Percentiles rank a stretch among this genome's conserved stretches.
phyloP scores from a whole-genome alignment of 192 early-diverging fungal species.

The Diversispora epigaea region DNA sequence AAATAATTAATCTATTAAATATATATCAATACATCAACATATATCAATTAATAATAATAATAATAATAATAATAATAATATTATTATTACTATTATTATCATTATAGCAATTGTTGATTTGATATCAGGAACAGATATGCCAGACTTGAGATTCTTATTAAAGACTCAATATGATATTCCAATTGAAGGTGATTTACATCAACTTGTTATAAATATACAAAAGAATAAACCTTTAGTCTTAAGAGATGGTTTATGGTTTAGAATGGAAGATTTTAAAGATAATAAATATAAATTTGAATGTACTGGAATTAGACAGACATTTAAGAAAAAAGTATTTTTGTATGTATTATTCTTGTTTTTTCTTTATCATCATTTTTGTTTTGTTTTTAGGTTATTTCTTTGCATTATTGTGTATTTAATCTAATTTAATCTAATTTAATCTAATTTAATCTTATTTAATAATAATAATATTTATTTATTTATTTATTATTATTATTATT shows the following conservation, averaged over 20 bases:
- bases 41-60: background rate
- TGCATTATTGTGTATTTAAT: too few relatives aligned
- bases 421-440: too few relatives aligned
- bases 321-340: background rate
- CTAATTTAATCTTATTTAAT: too few relatives aligned
- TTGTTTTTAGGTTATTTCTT: too few relatives aligned
- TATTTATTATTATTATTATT: background rate
- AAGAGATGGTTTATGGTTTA: conserved; percentile 16
- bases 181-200: background rate
- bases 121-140: conserved; percentile 1
- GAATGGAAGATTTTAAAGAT: background rate
- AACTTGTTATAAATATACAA: conserved; percentile 6
- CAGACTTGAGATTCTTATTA: conserved; percentile 15
- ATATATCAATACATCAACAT: background rate
- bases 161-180: conserved; percentile 6
- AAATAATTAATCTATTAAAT: background rate
- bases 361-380: background rate
- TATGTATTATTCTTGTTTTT: background rate
- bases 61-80: background rate
- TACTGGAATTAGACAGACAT: background rate
- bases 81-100: background rate
- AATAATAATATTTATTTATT: too few relatives aligned
- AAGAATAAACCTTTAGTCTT: background rate
- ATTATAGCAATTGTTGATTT: conserved; percentile 19
- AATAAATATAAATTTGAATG: background rate